Base-by-base conservation (phyloP, 257 asterid species). In the Solanum piurae region DNA sequence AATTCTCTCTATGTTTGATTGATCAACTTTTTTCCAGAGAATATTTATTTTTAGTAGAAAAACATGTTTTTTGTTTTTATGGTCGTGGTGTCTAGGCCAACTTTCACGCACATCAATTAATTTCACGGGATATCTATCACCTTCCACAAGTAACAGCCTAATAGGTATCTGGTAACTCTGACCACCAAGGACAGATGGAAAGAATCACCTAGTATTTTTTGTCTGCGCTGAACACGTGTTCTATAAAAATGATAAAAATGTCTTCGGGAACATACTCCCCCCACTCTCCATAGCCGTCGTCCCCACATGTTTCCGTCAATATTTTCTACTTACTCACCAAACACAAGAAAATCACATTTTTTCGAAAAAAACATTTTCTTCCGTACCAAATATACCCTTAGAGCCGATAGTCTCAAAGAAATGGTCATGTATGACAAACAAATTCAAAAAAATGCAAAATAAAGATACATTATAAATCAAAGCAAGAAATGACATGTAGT, bases 41-140 rank as follows among this genome's bases (percentile, higher is more conserved):
- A 52, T 0, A 52, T 52, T 52, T 16, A 18, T 52, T 18, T 52
- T 16, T 6, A 52, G 62, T 52, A 52, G 62, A 52, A 52, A 42
- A 52, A 16, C 1, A 52, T 52, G 4, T 2, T 16, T 16, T 52
- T 38, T 29, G 31, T 44, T 55, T 55, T 6, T 14, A 55, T 18
- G n/a, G 18, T 6, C 0, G n/a, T 55, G n/a, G 64, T 55, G 64
- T 18, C 0, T 0, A 55, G 4, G n/a, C 0, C n/a, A 55, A 55
- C n/a, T 55, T 55, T 55, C 10, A 55, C 2, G 10, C 9, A 55
- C 4, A 55, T 55, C 64, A 1, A 55, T 55, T 18, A 18, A 55
- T 55, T 55, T 6, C 9, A 55, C 10, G 2, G 4, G 1, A 55
- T 55, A 55, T 0, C 0, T 55, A 18, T 55, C 1, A 18, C 64